Percentiles rank a stretch among this genome's conserved stretches.
phyloP scores from a whole-genome alignment of 2,329 filamentous ascomycete genomes.

The Tolypocladium album region DNA sequence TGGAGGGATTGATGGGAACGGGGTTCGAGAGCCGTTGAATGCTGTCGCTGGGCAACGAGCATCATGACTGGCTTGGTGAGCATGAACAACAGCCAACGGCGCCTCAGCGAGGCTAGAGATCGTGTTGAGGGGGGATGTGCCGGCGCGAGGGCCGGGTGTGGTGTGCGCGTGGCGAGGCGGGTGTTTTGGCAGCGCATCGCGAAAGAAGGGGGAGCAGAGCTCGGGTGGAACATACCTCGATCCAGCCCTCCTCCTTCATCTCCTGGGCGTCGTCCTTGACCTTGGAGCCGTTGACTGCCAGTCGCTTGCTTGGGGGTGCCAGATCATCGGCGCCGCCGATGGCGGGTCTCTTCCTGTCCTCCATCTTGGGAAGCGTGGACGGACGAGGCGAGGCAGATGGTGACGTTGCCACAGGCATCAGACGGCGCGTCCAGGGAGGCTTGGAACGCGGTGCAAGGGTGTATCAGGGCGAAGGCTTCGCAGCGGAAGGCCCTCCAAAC shows the following conservation, averaged over 20 bases:
- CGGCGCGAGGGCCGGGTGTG: background rate
- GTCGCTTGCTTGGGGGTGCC: constrained; percentile 83
- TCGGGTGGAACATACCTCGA: constrained; percentile 50
- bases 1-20: constrained; percentile 4
- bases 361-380: constrained; percentile 89
- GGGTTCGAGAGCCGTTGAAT: constrained; percentile 14
- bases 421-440: constrained; percentile 33
- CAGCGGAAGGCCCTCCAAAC: constrained; percentile 18
- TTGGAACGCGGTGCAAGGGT: constrained; percentile 29
- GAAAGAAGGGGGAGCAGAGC: constrained; percentile 11
- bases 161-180: background rate
- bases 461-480: constrained; percentile 16
- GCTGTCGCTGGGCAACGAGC: constrained; percentile 19
- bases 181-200: constrained; percentile 2
- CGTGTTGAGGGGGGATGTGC: constrained; percentile 1
- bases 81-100: constrained; percentile 20
- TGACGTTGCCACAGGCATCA: constrained; percentile 80
- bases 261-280: constrained; percentile 44
- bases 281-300: constrained; percentile 72
- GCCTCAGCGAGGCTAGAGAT: constrained; percentile 14
- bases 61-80: constrained; percentile 26
- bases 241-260: constrained; percentile 49
- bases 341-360: constrained; percentile 96
- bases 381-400: constrained; percentile 60
- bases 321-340: constrained; percentile 69